A percentile compares a stretch with the other conserved stretches of the same genome.
These are phyloP conservation scores for Candida silvatica DNA, from an alignment of 805 yeast species.

Conservation along the genomic window DNA sequence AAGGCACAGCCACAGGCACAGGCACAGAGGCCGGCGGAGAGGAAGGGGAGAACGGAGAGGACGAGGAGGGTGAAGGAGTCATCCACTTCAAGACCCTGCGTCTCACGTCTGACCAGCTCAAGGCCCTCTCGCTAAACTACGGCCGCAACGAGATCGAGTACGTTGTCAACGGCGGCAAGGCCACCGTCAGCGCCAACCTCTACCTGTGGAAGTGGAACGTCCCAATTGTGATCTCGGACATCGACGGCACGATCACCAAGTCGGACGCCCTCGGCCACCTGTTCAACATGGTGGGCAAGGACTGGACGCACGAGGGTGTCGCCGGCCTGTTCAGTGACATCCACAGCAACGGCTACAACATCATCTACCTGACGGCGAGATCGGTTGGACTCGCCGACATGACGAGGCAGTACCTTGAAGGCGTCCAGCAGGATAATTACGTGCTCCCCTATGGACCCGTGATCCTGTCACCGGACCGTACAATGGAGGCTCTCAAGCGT, in stretches of 20 bases:
- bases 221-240: constrained; percentile 93
- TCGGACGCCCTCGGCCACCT: constrained; percentile 98
- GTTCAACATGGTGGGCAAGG: constrained; percentile 85
- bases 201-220: constrained; percentile 77
- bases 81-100: constrained; percentile 78
- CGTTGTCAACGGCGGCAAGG: constrained; percentile 75
- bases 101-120: constrained; percentile 83
- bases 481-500: constrained; percentile 88
- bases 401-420: constrained; percentile 74
- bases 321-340: constrained; percentile 89
- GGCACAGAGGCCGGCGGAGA: constrained; percentile 9
- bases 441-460: constrained; percentile 87
- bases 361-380: constrained; percentile 89
- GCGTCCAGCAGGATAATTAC: constrained; percentile 69
- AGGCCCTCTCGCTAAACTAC: constrained; percentile 57
- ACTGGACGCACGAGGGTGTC: constrained; percentile 98
- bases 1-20: constrained; percentile 6
- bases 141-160: constrained; percentile 79
- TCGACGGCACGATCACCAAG: constrained; percentile 96
- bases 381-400: constrained; percentile 93
- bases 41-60: constrained; percentile 6
- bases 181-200: constrained; percentile 63
- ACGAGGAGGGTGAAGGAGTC: constrained; percentile 7
- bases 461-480: constrained; percentile 88
- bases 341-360: constrained; percentile 78